Conservation (phyloP, 305 asterid genomes). For the Fraxinus floribunda region DNA sequence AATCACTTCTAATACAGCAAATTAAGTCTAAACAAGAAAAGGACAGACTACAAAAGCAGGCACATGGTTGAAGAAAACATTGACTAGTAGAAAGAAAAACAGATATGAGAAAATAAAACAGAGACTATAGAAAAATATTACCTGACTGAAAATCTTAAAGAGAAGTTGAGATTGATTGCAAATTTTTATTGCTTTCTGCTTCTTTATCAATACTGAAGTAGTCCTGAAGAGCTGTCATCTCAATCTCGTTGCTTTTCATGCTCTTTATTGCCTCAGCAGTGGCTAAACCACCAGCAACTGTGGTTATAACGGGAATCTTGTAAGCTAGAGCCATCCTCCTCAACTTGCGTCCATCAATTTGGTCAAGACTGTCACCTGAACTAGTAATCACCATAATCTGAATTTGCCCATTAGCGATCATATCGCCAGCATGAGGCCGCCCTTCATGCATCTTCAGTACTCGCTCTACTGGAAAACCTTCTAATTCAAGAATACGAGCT, state of each 20-base stretch:
- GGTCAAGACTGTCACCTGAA: conserved; percentile 80
- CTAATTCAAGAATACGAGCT: conserved; percentile 66
- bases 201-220: conserved; percentile 47
- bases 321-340: conserved; percentile 89
- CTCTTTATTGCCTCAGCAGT: conserved; percentile 89
- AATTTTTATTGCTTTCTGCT: conserved; percentile 23
- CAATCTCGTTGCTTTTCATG: conserved; percentile 67
- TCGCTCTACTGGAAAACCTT: conserved; percentile 64
- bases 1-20: background rate
- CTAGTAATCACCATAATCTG: conserved; percentile 93
- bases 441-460: conserved; percentile 95
- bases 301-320: conserved; percentile 84
- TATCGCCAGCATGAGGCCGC: conserved; percentile 81
- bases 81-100: background rate
- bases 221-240: conserved; percentile 87
- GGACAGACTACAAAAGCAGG: background rate
- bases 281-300: conserved; percentile 93
- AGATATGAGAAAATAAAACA: background rate
- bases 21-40: background rate
- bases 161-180: conserved; percentile 49
- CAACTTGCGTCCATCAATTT: conserved; percentile 85
- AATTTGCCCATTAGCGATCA: conserved; percentile 80
- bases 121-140: background rate
- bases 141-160: conserved; percentile 10
- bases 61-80: background rate